phyloP scores from a whole-genome alignment of 805 yeast genomes.

The Metschnikowia cerradonensis region DNA sequence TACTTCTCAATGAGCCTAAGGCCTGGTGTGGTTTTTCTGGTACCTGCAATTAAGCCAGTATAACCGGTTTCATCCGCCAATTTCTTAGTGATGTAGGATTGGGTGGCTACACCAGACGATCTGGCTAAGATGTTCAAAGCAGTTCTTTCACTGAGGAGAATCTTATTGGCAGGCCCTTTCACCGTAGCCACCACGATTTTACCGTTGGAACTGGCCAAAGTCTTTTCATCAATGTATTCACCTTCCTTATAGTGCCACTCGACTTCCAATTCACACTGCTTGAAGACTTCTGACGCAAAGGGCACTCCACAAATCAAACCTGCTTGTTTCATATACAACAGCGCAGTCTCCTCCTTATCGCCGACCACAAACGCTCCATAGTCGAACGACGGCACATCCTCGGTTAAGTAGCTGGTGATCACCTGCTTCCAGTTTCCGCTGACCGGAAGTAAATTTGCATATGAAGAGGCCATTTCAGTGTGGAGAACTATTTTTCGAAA shows the following conservation, averaged over 20 bases:
- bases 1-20: constrained; percentile 83
- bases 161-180: constrained; percentile 74
- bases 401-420: constrained; percentile 70
- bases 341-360: constrained; percentile 61
- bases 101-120: constrained; percentile 84
- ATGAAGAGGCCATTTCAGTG: constrained; percentile 19
- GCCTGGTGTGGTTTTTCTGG: constrained; percentile 97
- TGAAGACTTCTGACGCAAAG: constrained; percentile 79
- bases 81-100: constrained; percentile 51
- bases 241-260: constrained; percentile 81
- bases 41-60: constrained; percentile 86
- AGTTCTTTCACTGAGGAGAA: constrained; percentile 80
- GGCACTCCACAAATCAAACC: constrained; percentile 86
- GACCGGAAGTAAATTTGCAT: constrained; percentile 60
- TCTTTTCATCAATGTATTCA: constrained; percentile 34
- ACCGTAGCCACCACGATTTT: constrained; percentile 69
- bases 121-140: constrained; percentile 79
- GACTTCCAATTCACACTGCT: constrained; percentile 66
- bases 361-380: constrained; percentile 97
- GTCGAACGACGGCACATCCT: constrained; percentile 92
- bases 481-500: constrained; percentile 1
- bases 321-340: constrained; percentile 72
- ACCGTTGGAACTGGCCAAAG: constrained; percentile 48
- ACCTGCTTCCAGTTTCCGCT: constrained; percentile 80
- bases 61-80: constrained; percentile 68